Evolutionary conservation across 441 rosid species (phyloP).

Genomic region (Biscutella laevigata): DNA sequence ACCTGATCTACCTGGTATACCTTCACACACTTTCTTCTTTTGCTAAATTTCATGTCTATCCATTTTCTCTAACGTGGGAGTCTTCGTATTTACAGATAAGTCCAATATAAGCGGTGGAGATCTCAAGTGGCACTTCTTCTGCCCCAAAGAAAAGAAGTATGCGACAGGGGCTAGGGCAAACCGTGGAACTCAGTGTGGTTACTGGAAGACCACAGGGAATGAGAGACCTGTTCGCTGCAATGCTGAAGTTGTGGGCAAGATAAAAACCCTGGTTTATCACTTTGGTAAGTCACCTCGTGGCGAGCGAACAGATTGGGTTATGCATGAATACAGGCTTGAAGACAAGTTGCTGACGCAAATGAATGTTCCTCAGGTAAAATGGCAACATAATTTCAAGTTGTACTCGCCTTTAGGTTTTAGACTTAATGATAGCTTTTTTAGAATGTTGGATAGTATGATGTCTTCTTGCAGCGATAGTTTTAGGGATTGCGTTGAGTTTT

Average conservation of each 20-base stretch:
- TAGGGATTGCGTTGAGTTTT: too few relatives aligned
- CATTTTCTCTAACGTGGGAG: background rate
- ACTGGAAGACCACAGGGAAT: constrained; percentile 76
- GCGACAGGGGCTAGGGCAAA: constrained; percentile 39
- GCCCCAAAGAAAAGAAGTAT: constrained; percentile 61
- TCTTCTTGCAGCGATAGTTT: background rate
- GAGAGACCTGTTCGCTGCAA: constrained; percentile 45
- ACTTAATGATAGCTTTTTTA: background rate
- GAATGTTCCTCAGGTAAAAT: constrained; percentile 43
- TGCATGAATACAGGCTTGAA: constrained; percentile 68
- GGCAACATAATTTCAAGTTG: background rate
- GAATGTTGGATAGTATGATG: background rate
- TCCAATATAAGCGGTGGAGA: constrained; percentile 41
- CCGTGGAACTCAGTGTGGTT: constrained; percentile 53
- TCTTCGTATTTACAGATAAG: constrained; percentile 18
- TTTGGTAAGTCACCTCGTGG: constrained; percentile 45
- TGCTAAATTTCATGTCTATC: background rate
- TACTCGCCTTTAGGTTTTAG: background rate
- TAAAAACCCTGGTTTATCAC: constrained; percentile 59
- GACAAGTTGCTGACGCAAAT: constrained; percentile 33
- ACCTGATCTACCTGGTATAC: constrained; percentile 42
- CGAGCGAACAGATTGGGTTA: constrained; percentile 72
- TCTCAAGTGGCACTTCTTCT: constrained; percentile 73
- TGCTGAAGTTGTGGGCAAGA: constrained; percentile 46
- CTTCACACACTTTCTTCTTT: background rate